phyloP scores from a whole-genome alignment of 2,329 filamentous ascomycete genomes.

The Arthrobotrys entomopaga region DNA sequence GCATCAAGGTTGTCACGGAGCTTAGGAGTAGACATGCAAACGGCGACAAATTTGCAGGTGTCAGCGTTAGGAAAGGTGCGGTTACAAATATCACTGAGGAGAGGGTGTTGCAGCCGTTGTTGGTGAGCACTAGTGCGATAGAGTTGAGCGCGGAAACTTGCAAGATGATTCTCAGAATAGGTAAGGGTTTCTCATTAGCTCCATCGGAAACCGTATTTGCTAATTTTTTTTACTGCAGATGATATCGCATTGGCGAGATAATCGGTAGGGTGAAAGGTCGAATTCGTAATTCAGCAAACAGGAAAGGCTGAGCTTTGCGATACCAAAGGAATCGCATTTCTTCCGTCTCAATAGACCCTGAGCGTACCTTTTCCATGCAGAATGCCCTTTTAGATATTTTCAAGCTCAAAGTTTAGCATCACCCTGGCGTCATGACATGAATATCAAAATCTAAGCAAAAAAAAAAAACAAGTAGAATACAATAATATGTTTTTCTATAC shows the following conservation, averaged over 20 bases:
- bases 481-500: neutral
- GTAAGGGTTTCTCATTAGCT: conserved; percentile 14
- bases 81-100: conserved; percentile 96
- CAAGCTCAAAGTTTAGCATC: conserved; percentile 51
- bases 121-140: conserved; percentile 97
- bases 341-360: conserved; percentile 3
- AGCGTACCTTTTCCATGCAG: conserved; percentile 20
- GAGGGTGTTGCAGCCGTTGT: conserved; percentile 92
- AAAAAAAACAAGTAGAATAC: conserved; percentile 21
- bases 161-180: conserved; percentile 84
- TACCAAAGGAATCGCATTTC: conserved; percentile 10
- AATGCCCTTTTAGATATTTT: conserved; percentile 53
- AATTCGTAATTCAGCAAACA: neutral
- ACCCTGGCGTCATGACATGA: conserved; percentile 55
- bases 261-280: conserved; percentile 4
- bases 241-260: conserved; percentile 54
- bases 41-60: conserved; percentile 93
- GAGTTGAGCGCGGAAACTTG: conserved; percentile 98
- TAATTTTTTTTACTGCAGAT: conserved; percentile 34
- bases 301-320: conserved; percentile 5
- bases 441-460: conserved; percentile 45
- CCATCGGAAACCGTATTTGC: neutral
- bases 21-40: conserved; percentile 92
- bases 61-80: conserved; percentile 97
- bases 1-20: conserved; percentile 98